Conservation (phyloP, 371 early-diverging fungal species). For the Mucor plumbeus region DNA sequence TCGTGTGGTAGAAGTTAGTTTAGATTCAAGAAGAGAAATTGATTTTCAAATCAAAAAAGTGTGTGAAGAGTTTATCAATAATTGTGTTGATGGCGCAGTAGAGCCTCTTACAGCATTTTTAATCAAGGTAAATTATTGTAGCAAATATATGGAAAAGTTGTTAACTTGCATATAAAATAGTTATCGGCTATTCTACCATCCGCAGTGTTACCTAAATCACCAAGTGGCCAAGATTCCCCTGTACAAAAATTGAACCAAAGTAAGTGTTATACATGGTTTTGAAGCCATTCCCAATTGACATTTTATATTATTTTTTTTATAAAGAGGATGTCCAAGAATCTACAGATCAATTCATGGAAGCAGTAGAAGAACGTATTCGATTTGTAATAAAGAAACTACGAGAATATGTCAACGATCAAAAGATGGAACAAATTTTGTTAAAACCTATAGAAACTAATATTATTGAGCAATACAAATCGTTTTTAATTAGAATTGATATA, state of each 20-base stretch:
- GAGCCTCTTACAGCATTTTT: constrained; percentile 74
- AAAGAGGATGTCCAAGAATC: constrained; percentile 32
- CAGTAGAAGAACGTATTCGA: constrained; percentile 57
- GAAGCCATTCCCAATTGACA: not conserved
- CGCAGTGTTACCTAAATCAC: constrained; percentile 19
- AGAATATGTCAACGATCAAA: constrained; percentile 75
- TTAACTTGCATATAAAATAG: constrained; percentile 1
- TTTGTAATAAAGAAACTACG: constrained; percentile 63
- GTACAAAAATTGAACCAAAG: constrained; percentile 17
- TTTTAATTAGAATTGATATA: constrained; percentile 56
- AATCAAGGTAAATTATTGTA: constrained; percentile 58
- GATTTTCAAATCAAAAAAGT: constrained; percentile 72
- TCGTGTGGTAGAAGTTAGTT: constrained; percentile 58
- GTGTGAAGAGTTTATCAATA: constrained; percentile 79
- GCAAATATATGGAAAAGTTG: not conserved
- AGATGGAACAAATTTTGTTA: constrained; percentile 76
- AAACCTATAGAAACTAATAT: constrained; percentile 75
- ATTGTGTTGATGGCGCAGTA: constrained; percentile 63
- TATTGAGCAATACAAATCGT: constrained; percentile 70
- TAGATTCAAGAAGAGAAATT: constrained; percentile 68
- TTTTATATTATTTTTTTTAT: constrained; percentile 6
- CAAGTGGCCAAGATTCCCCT: not conserved
- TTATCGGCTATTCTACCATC: constrained; percentile 34
- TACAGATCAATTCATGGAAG: constrained; percentile 60
- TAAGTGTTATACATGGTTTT: constrained; percentile 12